A percentile compares a stretch with the other conserved stretches of the same genome.
phyloP scores from a whole-genome alignment of 164 flowering plant species.

The Kalanchoe fedtschenkoi region DNA sequence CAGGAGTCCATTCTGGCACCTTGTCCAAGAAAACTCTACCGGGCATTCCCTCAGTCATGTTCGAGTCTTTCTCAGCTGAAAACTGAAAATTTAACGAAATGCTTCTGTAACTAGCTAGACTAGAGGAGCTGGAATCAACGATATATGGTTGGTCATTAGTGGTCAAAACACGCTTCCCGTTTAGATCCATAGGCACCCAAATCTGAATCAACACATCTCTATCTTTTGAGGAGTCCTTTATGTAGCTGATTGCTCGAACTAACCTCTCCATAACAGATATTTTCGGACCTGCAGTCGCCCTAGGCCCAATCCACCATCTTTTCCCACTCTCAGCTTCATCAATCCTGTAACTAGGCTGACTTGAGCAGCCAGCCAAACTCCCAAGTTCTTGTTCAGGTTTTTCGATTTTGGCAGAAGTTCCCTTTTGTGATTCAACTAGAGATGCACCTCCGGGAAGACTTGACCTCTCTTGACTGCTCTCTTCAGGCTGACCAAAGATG shows the following conservation, averaged over 20 bases:
- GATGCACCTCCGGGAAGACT: constrained; percentile 18
- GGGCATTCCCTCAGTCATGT: constrained; percentile 52
- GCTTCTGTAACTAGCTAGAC: constrained; percentile 51
- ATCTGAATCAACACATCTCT: constrained; percentile 62
- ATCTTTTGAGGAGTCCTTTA: constrained; percentile 29
- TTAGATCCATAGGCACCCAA: constrained; percentile 71
- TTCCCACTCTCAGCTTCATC: constrained; percentile 30
- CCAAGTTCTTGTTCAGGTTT: constrained; percentile 8
- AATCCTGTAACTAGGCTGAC: constrained; percentile 12
- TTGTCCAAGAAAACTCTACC: constrained; percentile 62
- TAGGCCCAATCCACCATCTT: constrained; percentile 52
- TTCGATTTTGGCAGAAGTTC: constrained; percentile 11
- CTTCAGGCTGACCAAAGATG: constrained; percentile 14
- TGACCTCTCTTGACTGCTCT: constrained; percentile 15
- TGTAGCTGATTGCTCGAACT: constrained; percentile 34
- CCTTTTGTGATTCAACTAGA: constrained; percentile 12
- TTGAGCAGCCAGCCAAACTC: constrained; percentile 10
- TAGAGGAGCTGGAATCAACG: constrained; percentile 25
- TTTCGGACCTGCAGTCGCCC: constrained; percentile 17
- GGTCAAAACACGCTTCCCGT: constrained; percentile 41
- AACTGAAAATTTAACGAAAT: constrained; percentile 55
- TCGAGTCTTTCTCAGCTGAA: constrained; percentile 45
- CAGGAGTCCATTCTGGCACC: constrained; percentile 92
- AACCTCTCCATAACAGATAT: constrained; percentile 51
- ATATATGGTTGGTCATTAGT: constrained; percentile 53